phyloP scores from a whole-genome alignment of 495 filamentous ascomycete genomes.

The Talaromyces wortmannii region DNA sequence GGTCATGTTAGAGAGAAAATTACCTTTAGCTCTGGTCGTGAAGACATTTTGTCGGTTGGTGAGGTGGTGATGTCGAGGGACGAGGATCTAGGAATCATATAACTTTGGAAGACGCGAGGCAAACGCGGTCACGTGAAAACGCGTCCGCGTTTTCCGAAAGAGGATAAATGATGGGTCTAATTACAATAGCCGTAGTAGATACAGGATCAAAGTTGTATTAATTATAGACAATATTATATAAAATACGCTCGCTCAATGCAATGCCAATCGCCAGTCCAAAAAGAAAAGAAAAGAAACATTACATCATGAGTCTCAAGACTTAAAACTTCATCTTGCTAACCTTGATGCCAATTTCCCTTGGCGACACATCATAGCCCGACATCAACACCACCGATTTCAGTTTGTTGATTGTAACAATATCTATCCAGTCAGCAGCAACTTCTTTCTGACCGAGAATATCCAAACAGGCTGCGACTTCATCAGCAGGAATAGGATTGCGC shows the following conservation, averaged over 20 bases:
- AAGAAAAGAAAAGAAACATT: not conserved
- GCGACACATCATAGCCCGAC: conserved; percentile 32
- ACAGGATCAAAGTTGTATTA: not conserved
- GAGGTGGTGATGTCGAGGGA: conserved; percentile 4
- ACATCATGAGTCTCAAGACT: conserved; percentile 4
- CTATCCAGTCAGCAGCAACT: conserved; percentile 38
- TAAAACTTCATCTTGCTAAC: conserved; percentile 27
- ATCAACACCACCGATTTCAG: conserved; percentile 37
- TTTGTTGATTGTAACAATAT: conserved; percentile 31
- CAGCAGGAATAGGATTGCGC: conserved; percentile 28
- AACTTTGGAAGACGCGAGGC: conserved; percentile 14
- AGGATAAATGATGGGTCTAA: not conserved
- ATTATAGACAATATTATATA: not conserved
- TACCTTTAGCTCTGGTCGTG: conserved; percentile 86
- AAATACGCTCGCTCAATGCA: not conserved
- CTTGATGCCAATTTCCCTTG: conserved; percentile 30
- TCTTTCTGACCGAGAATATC: conserved; percentile 33
- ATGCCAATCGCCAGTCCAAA: not conserved
- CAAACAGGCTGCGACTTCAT: conserved; percentile 35
- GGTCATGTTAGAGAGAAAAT: conserved; percentile 3
- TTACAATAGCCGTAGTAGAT: too few species aligned
- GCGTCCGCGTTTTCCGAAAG: conserved; percentile 4
- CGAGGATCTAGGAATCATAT: not conserved
- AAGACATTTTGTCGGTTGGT: conserved; percentile 60
- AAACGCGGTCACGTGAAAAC: conserved; percentile 29